Evolutionary conservation across 331 rosid genomes (phyloP).

Genomic region (Cydonia oblonga): DNA sequence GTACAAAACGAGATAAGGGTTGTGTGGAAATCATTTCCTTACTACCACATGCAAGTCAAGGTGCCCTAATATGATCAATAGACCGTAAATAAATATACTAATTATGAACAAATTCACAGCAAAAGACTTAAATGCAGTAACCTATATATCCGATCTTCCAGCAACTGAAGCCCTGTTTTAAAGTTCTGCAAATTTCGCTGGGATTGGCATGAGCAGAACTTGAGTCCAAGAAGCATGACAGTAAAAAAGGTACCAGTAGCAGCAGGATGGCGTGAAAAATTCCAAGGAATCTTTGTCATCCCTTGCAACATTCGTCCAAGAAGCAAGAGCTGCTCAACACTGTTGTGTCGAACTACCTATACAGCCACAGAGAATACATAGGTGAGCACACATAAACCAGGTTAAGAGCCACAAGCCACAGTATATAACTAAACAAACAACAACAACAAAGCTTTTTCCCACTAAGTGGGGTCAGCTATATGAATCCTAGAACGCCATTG

Average conservation of each 20-base stretch:
- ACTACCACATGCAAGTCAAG: background rate
- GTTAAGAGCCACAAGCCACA: slow-evolving; percentile 1
- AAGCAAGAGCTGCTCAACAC: slow-evolving; percentile 97
- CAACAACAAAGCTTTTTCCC: no score
- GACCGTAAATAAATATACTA: background rate
- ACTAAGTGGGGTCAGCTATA: no score
- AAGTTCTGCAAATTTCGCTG: slow-evolving; percentile 82
- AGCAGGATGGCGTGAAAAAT: slow-evolving; percentile 88
- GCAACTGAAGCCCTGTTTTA: slow-evolving; percentile 77
- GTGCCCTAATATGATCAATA: background rate
- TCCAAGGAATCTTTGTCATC: slow-evolving; percentile 80
- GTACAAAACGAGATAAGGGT: background rate
- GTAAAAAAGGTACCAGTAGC: slow-evolving; percentile 95
- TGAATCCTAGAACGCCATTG: no score
- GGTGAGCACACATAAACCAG: background rate
- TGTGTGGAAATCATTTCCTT: background rate
- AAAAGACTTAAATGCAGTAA: slow-evolving; percentile 21
- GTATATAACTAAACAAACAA: background rate
- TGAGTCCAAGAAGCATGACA: slow-evolving; percentile 91
- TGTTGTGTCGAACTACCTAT: slow-evolving; percentile 86
- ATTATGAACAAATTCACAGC: background rate
- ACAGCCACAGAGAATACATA: slow-evolving; percentile 6
- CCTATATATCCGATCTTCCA: slow-evolving; percentile 91
- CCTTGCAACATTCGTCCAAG: slow-evolving; percentile 95
- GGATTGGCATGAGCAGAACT: slow-evolving; percentile 89